phyloP scores from a whole-genome alignment of 2,329 filamentous ascomycete genomes.

The Diplodia seriata region DNA sequence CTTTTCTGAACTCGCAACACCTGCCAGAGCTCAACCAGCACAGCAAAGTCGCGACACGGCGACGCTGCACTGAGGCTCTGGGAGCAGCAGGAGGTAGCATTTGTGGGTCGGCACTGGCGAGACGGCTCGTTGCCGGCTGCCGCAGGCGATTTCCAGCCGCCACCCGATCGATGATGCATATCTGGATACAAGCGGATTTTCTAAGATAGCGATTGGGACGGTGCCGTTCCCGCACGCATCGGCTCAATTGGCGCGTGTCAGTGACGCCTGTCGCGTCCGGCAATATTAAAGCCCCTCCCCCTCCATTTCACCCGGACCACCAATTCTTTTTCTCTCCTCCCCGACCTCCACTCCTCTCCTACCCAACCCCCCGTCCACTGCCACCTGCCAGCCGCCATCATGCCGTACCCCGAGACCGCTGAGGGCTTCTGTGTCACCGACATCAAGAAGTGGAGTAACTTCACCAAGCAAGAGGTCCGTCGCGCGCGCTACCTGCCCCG shows the following conservation, averaged over 20 bases:
- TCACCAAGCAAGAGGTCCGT: slow-evolving; percentile 63
- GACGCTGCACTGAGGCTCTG: background rate
- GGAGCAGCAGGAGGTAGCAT: too few species aligned
- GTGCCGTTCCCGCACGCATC: slow-evolving; percentile 14
- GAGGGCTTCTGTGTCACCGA: slow-evolving; percentile 58
- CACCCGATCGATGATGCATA: slow-evolving; percentile 28
- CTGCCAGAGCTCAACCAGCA: slow-evolving; percentile 22
- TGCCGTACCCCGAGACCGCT: slow-evolving; percentile 61
- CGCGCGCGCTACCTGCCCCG: slow-evolving; percentile 6
- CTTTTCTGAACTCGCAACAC: slow-evolving; percentile 24
- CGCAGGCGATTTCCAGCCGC: background rate
- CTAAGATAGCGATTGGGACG: slow-evolving; percentile 12
- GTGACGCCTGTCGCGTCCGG: slow-evolving; percentile 5
- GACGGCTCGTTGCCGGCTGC: background rate
- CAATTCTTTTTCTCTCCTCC: background rate
- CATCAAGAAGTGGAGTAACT: slow-evolving; percentile 68
- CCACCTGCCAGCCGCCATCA: slow-evolving; percentile 40
- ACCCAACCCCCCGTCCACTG: background rate
- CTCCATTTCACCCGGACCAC: slow-evolving; percentile 22
- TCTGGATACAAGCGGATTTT: slow-evolving; percentile 1
- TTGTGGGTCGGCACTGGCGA: background rate
- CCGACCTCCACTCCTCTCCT: background rate
- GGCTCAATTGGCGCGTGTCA: slow-evolving; percentile 27
- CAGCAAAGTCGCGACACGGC: background rate
- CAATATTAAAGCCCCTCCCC: slow-evolving; percentile 32